These are phyloP conservation scores for Miamiensis avidus DNA, from an alignment of 169 alveolate species.

Conservation along the genomic window DNA sequence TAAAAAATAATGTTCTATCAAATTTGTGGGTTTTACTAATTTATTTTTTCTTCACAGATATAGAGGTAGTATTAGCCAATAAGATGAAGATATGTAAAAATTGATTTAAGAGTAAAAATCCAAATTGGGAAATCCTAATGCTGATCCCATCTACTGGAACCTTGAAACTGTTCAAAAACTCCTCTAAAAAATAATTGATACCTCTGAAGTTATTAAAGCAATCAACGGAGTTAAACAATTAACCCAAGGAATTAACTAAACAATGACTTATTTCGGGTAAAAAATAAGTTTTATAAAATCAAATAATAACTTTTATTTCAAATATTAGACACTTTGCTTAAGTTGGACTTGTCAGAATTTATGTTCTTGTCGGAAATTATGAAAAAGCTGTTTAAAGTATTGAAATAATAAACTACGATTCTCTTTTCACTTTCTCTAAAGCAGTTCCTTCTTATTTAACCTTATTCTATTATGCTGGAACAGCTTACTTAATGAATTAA, in stretches of 20 bases:
- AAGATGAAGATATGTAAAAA: too few species aligned
- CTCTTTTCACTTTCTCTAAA: slow-evolving; percentile 11
- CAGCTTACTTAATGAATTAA: slow-evolving; percentile 17
- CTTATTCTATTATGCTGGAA: slow-evolving; percentile 22
- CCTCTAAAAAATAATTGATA: neutral
- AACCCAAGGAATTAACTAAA: neutral
- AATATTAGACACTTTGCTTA: slow-evolving; percentile 4
- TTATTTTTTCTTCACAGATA: neutral
- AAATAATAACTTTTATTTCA: too few species aligned
- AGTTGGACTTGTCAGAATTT: slow-evolving; percentile 8
- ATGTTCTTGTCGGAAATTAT: slow-evolving; percentile 15
- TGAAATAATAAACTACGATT: slow-evolving; percentile 5
- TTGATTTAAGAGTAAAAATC: neutral
- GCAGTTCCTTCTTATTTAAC: slow-evolving; percentile 22
- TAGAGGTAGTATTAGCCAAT: neutral
- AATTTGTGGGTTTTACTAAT: neutral
- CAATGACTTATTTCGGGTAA: neutral
- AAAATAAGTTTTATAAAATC: too few species aligned
- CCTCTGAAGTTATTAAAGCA: neutral
- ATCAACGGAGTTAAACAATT: neutral
- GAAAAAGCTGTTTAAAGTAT: slow-evolving; percentile 11
- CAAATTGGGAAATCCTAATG: neutral
- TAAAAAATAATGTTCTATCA: too few species aligned
- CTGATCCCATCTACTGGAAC: neutral
- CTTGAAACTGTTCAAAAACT: neutral